Percentiles rank a stretch among this genome's conserved stretches.
Conservation (phyloP, 345 rosid genomes). For the Mallotus nudiflorus region DNA sequence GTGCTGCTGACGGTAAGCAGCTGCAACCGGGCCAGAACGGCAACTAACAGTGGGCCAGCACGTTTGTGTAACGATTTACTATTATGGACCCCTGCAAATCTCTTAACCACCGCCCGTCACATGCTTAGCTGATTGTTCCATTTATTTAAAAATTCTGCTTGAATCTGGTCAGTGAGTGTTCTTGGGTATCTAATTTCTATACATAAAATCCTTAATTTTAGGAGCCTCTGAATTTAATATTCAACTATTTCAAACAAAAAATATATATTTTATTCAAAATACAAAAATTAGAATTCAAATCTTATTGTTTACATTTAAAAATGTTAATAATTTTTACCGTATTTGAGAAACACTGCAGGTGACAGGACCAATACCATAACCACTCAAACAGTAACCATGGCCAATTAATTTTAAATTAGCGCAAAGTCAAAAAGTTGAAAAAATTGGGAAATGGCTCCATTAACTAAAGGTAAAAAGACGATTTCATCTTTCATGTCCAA, state of each 20-base stretch:
- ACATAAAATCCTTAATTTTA: not conserved
- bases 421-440: not conserved
- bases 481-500: no score
- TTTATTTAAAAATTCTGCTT: not conserved
- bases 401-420: not conserved
- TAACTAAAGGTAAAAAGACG: no score
- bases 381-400: not conserved
- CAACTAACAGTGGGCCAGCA: constrained; percentile 14
- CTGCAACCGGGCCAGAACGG: not conserved
- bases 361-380: no score
- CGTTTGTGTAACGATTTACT: not conserved
- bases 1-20: not conserved
- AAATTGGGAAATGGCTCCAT: no score
- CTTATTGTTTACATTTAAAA: no score
- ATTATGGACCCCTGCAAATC: constrained; percentile 8
- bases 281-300: not conserved
- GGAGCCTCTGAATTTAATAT: no score
- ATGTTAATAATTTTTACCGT: no score
- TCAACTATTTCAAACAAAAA: no score
- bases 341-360: no score
- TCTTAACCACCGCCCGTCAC: constrained; percentile 45
- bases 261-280: no score
- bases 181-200: not conserved
- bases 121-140: constrained; percentile 9
- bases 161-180: not conserved